Base-by-base conservation (phyloP, 768 basidiomycete species). In the Lentinula guzmanii region DNA sequence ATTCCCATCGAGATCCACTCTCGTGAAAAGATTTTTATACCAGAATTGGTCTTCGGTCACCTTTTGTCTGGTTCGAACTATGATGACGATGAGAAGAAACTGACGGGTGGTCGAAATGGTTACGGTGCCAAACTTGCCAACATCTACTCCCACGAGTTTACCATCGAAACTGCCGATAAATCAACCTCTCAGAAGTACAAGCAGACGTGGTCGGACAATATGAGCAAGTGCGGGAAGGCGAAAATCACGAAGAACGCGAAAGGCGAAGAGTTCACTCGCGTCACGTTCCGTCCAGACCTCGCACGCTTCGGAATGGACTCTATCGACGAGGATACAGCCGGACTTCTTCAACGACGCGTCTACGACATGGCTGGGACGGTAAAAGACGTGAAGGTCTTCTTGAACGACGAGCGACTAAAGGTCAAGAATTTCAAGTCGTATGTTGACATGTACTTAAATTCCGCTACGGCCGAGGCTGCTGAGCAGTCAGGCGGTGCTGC, bases 91-190 rank as follows among this genome's bases (percentile, higher is more conserved):
- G 95, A 99, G 78, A 97, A 95, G 83, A 98, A 97, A 76, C 82
- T 98, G 53, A 98, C 95, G 0, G 97, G 97, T 74, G 97, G 97
- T 73, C 87, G 97, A 69, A 99, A 99, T 69, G 97, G 97, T 69
- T 98, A 93, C 69, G 97, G 97, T 67, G 97, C 97, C 57, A 99
- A 99, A 72, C 82, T 99, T 45, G 90, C 97, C 58, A 98, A 99
- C 76, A 97, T 98, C 65, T 99, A 98, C 77, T 99, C 97, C 2
- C 88, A 83, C 64, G 91, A 96, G 71, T 99, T 99, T 75, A 93
- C 87, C 9, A 82, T 99, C 68, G 97, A 99, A 67, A 99, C 97
- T 2, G 95, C 94, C 2, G 91, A 95, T 76, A 92, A 88, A 76
- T 87, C 87, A 59, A 81, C 86, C 1, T 74, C 79, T 54, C 90